These are phyloP conservation scores for Garcia nutans DNA, from an alignment of 345 rosid genomes.

Conservation along the genomic window DNA sequence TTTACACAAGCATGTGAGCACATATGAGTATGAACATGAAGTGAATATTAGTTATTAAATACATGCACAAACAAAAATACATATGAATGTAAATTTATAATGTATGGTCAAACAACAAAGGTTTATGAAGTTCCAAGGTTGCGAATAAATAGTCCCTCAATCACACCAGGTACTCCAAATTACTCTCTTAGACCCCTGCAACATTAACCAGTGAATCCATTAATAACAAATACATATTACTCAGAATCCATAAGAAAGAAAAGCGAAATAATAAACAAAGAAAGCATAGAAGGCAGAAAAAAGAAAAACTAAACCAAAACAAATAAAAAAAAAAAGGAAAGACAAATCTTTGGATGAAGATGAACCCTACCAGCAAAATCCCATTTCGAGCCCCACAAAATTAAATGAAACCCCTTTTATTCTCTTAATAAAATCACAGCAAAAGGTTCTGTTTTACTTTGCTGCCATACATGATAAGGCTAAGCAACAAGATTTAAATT, in stretches of 20 bases:
- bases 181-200: conserved; percentile 43
- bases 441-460: background rate
- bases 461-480: background rate
- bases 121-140: conserved; percentile 7
- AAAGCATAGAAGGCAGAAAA: background rate
- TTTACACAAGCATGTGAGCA: background rate
- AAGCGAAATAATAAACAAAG: background rate
- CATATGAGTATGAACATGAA: background rate
- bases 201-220: conserved; percentile 11
- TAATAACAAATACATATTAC: background rate
- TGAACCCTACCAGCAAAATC: background rate
- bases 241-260: background rate
- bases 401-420: background rate
- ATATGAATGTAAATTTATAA: background rate
- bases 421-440: background rate
- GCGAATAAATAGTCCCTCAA: background rate
- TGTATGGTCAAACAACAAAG: background rate
- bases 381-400: no score
- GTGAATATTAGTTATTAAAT: background rate
- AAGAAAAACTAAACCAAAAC: background rate
- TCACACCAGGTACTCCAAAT: background rate
- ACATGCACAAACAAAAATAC: background rate
- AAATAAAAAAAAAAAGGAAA: background rate
- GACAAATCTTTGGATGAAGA: background rate
- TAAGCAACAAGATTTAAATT: background rate